Evolutionary conservation across 495 filamentous ascomycete genomes (phyloP).

Genomic region (Penicillium bialowiezense): DNA sequence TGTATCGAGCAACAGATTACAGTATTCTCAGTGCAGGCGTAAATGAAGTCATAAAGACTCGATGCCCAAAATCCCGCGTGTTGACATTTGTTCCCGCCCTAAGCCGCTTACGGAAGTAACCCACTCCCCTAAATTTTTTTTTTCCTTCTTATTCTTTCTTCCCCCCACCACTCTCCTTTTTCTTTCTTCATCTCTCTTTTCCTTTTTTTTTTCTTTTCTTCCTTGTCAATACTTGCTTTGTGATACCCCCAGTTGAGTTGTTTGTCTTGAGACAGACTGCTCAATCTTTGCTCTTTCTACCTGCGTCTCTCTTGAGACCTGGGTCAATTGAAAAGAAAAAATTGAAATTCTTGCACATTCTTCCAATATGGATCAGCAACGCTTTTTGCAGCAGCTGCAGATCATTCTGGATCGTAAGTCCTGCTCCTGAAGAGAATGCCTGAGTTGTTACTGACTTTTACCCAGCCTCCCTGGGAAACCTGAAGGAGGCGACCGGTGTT

Average conservation of each 20-base stretch:
- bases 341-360: neutral
- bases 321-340: conserved; percentile 16
- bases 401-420: conserved; percentile 71
- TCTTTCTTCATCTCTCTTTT: conserved; percentile 16
- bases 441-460: conserved; percentile 8
- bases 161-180: conserved; percentile 21
- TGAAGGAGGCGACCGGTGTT: conserved; percentile 86
- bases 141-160: conserved; percentile 18
- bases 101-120: conserved; percentile 16
- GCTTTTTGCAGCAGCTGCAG: conserved; percentile 70
- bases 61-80: conserved; percentile 4
- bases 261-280: conserved; percentile 38
- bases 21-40: too few species aligned
- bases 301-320: conserved; percentile 15
- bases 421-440: neutral
- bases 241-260: conserved; percentile 39
- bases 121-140: conserved; percentile 24
- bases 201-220: conserved; percentile 21
- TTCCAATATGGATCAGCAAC: conserved; percentile 67
- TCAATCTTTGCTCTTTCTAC: conserved; percentile 21
- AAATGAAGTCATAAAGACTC: neutral
- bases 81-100: conserved; percentile 10
- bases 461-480: conserved; percentile 45
- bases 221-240: conserved; percentile 26
- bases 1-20: too few species aligned